Base-by-base conservation (phyloP, 1,284 basidiomycete genomes). In the Pisolithus thermaeus region DNA sequence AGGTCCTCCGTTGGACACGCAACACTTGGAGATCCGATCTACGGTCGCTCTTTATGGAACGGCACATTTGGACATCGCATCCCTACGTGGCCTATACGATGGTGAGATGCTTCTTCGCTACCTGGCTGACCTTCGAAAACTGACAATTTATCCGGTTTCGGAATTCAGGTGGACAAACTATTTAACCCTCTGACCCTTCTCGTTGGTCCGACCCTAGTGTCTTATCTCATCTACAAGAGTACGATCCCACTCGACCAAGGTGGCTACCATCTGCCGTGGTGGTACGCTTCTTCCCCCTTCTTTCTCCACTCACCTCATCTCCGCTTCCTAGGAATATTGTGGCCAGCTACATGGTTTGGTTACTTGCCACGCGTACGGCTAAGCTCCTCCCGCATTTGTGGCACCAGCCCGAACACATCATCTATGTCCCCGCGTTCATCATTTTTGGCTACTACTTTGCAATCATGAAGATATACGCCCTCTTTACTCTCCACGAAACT, bases 21-120 rank as follows among this genome's bases (percentile, higher is more conserved):
- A 95, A 95, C 72, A 95, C 92, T 1, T 95, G 92, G 92, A 75
- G 92, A 48, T 90, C 87, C 1, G 92, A 95, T 74, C 65, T 95
- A 59, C 77, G 92, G 47, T 90, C 87, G 57, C 74, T 95, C 54
- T 95, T 95, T 68, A 94, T 80, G 73, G 92, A 95, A 66, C 72
- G 92, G 49, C 70, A 92, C 65, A 78, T 95, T 52, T 95, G 92
- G 91, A 90, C 88, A 0, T 70, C 80, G 47, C 90, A 94, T 72
- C 92, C 92, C 40, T 95, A 93, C 66, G 89, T 93, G 43, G 87
- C 90, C 2, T 94, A 90, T 71, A 92, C 89, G 18, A 95, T 94
- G 92, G 84, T 86, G 53, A 47, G 73, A 64, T 16, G 22, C 43
- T 20, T 25, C 38, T 40, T 38, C 16, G 32, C 12, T 35, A 5